A percentile compares a stretch with the other conserved stretches of the same genome.
Conservation (phyloP, 148 eudicot species). For the Chenopodium formosanum region DNA sequence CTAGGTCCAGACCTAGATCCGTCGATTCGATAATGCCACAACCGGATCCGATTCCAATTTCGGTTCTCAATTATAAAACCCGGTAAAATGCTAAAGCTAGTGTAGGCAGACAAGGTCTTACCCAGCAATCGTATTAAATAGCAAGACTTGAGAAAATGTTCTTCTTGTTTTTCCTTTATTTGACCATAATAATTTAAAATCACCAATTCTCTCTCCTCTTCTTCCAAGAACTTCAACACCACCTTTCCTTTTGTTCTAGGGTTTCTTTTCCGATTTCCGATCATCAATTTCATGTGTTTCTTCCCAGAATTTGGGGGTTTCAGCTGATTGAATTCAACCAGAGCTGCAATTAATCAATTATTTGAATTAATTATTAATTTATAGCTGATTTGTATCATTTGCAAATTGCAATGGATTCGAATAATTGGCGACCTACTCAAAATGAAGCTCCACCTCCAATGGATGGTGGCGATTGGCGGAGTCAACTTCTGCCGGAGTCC, state of each 20-base stretch:
- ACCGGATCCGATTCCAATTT: too few species aligned
- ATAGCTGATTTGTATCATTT: background rate
- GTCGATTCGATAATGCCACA: too few species aligned
- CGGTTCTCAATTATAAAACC: too few species aligned
- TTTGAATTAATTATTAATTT: too few species aligned
- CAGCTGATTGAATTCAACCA: background rate
- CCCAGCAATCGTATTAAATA: too few species aligned
- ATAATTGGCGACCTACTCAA: slow-evolving; percentile 24
- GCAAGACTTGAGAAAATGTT: too few species aligned
- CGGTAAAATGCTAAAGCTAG: too few species aligned
- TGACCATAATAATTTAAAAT: background rate
- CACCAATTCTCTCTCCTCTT: background rate
- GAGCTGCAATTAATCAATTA: background rate
- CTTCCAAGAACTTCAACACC: too few species aligned
- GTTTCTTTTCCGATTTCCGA: background rate
- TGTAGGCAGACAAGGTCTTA: too few species aligned
- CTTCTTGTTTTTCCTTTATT: too few species aligned
- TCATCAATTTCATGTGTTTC: background rate
- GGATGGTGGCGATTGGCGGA: slow-evolving; percentile 63
- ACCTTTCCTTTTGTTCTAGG: background rate
- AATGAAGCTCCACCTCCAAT: slow-evolving; percentile 33
- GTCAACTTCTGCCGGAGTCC: slow-evolving; percentile 40
- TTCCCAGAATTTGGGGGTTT: background rate
- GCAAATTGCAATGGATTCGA: background rate
- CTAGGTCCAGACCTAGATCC: too few species aligned